Evolutionary conservation across 306 rosid species (phyloP).

Genomic region (Prinsepia uniflora): DNA sequence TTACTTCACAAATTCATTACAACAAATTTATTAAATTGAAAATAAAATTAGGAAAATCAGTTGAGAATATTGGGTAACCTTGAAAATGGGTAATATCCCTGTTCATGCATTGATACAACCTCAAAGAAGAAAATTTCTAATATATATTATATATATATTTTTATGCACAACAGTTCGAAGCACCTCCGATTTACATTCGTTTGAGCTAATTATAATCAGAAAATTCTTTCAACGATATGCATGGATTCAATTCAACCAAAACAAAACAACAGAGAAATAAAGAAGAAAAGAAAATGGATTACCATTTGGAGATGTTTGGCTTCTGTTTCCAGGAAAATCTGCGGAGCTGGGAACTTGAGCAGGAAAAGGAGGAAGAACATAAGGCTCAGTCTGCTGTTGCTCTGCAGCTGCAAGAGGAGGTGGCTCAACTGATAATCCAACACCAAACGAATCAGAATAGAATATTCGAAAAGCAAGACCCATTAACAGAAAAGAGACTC

Average conservation of each 20-base stretch:
- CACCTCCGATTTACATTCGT: no score
- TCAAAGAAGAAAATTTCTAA: no score
- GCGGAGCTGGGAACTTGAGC: slow-evolving; percentile 15
- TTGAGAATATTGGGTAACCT: not conserved
- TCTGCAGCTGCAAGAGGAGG: slow-evolving; percentile 16
- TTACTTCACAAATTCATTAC: no score
- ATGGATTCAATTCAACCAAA: not conserved
- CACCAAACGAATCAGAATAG: slow-evolving; percentile 27
- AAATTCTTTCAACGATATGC: not conserved
- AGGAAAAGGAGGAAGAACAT: slow-evolving; percentile 8
- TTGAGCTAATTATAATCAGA: no score
- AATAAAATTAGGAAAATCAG: not conserved
- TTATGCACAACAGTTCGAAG: no score
- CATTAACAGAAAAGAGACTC: slow-evolving; percentile 31
- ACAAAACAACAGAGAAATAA: not conserved
- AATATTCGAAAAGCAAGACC: slow-evolving; percentile 41
- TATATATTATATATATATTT: no score
- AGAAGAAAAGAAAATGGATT: not conserved
- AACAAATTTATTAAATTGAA: not conserved
- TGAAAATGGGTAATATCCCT: not conserved
- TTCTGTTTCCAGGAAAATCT: slow-evolving; percentile 20
- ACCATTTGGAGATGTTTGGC: slow-evolving; percentile 31
- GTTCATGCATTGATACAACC: not conserved
- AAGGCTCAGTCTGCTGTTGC: slow-evolving; percentile 11
- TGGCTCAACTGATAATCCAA: slow-evolving; percentile 10